Base-by-base conservation (phyloP, 331 rosid genomes). In the Telfairia occidentalis region DNA sequence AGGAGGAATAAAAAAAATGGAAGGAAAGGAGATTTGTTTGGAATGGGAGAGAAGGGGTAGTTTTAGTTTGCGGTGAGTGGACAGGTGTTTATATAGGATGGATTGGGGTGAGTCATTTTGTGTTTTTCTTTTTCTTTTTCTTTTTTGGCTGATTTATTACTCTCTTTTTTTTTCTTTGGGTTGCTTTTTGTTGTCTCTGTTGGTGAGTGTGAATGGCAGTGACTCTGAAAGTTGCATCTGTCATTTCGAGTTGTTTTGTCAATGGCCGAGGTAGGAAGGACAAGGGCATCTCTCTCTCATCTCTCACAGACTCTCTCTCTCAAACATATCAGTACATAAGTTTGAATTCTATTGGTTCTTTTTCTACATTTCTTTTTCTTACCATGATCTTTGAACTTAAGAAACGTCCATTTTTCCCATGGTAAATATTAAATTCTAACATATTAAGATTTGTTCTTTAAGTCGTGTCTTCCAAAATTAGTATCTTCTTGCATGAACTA, bases 171-270 rank as follows among this genome's bases (percentile, higher is more conserved):
- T n/a, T n/a, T n/a, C n/a, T n/a, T 53, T 16, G 42, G 67, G 45
- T 73, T 71, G 58, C 42, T 37, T 79, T 38, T 63, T 37, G 23
- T 59, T 71, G 52, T 58, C 13, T 75, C 32, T 57, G 59, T 42
- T 30, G 78, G 61, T 26, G 58, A 7, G 79, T 61, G 63, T 61
- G 42, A 57, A 57, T 13, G 76, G 75, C 76, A 65, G 48, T 57
- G 72, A 71, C 40, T 60, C 57, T 74, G 82, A 73, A 72, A 66
- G 78, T 73, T 79, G 82, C 75, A 54, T 79, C 78, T 63, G 64
- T 79, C 82, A 64, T 74, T 40, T 64, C 71, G 79, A 52, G 79
- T 74, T 79, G 82, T 74, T 79, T 64, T 79, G 76, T 54, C 82
- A 71, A 79, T 63, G 76, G 82, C 76, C 76, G 79, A 79, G 82